Evolutionary conservation across 306 rosid species (phyloP), one percentile per base, ranked within the genome.

Genomic region (Quercus dentata): DNA sequence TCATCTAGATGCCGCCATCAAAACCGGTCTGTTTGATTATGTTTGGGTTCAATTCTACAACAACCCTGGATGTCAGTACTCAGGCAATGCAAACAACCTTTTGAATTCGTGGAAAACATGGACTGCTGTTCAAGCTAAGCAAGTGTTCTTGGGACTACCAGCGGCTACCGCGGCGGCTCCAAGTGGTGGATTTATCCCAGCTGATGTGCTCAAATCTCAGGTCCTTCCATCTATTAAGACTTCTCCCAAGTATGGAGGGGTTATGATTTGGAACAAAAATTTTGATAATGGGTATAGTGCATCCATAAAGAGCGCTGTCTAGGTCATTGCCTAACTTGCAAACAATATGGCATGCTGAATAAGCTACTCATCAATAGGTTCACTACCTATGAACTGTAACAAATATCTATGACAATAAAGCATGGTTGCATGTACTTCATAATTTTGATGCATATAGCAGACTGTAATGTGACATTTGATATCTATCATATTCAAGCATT

Each of bases 11-110:
- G 0, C 70, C 0, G 92, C 97, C 1, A 81, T 91, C 7, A 56
- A 77, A 41, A 89, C 97, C 0, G 92, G 97, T 0, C 17, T 89
- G 14, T 89, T 91, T 65, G 91, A 89, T 58, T 81, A 63, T 17
- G 92, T 91, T 10, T 91, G 93, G 93, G 93, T 92, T 44, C 97
- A 92, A 76, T 92, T 92, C 82, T 92, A 88, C 79, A 92, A 92
- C 86, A 92, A 92, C 63, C 78, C 84, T 54, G 73, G 18, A 0
- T 91, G 98, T 68, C 88, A 85, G 2, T 93, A 83, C 25, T 67
- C 59, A 41, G 87, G 86, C 0, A 81, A 87, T 63, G 62, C 56
- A 17, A 21, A 78, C 65, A 85, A 79, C 28, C 88, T 93, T 8
- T 13, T 81, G 5, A 81, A 9, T 6, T 58, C 94, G 0, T 93